Evolutionary conservation across 495 filamentous ascomycete species (phyloP).

Genomic region (Trichoderma orchidacearum): DNA sequence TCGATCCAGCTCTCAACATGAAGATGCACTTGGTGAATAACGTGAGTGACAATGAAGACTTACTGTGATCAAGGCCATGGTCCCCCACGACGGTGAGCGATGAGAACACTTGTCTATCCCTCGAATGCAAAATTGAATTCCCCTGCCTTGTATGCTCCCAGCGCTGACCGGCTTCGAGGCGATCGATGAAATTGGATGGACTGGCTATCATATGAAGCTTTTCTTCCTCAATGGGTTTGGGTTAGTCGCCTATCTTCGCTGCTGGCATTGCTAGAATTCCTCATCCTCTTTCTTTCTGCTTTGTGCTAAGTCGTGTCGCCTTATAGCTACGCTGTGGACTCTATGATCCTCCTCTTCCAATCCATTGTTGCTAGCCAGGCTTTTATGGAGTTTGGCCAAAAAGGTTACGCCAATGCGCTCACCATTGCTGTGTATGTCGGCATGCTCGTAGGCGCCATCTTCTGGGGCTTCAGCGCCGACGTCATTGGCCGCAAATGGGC

Average conservation of each 20-base stretch:
- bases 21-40: conserved; percentile 63
- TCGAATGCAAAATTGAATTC: not conserved
- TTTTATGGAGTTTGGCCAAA: conserved; percentile 41
- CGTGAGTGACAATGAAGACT: conserved; percentile 22
- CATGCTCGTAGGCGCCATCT: conserved; percentile 57
- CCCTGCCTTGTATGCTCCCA: not conserved
- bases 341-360: conserved; percentile 52
- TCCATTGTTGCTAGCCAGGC: conserved; percentile 47
- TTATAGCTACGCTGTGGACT: conserved; percentile 52
- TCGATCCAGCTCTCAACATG: conserved; percentile 49
- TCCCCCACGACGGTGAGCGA: not conserved
- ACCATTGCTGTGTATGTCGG: conserved; percentile 57
- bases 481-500: conserved; percentile 57
- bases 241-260: conserved; percentile 18
- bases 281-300: not conserved
- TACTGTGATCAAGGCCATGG: not conserved
- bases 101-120: not conserved
- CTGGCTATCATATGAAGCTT: conserved; percentile 46
- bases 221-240: conserved; percentile 54
- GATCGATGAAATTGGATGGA: conserved; percentile 60
- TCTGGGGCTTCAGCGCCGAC: conserved; percentile 71
- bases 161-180: conserved; percentile 23
- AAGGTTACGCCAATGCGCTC: conserved; percentile 36
- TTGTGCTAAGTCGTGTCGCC: not conserved
- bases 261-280: not conserved